Evolutionary conservation across 73 alveolate species (phyloP), one percentile per base, ranked within the genome.

Genomic region (Tetrahymena elliotti): DNA sequence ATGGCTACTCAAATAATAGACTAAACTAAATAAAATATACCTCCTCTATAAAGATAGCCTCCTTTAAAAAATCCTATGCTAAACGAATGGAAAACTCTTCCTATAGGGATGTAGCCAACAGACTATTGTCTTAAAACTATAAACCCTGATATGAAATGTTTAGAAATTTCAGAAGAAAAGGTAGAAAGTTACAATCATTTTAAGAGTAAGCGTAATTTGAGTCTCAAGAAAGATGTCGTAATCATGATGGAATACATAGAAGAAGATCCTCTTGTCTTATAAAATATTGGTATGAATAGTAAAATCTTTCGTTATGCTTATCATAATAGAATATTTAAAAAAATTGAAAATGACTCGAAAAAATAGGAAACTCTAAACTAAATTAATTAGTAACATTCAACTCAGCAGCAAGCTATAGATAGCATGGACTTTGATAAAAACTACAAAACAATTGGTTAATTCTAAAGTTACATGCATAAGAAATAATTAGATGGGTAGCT

Each of bases 231-330:
- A 38, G 98, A 97, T 31, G 93, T 83, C 33, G 95, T 96, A 20
- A 83, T 96, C 10, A 47, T 96, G 68, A 53, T 95, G 93, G 98
- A 96, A 94, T 96, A 95, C 38, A 36, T 96, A 34, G 98, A 96
- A 93, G 83, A 96, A 53, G 94, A 96, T 53, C 98, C 98, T 0
- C 36, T 93, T 11, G 40, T 96, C 35, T 35, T 96, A 13, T 54
- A 96, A 82, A 96, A 96, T 93, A 93, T 93, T 38, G 97, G 96
- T 33, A 96, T 96, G 98, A 94, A 96, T 52, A 41, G 93, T 31
- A 96, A 93, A 93, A 94, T 93, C 12, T 83, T 93, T 12, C 95
- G 98, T 83, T 95, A 96, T 94, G 96, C 93, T 27, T 94, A 94
- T 88, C 88, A 88, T 88, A 39, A 93, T 88, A 84, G 96, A 52